Conservation (phyloP, 2,329 filamentous ascomycete genomes). For the Sporothrix inflata region DNA sequence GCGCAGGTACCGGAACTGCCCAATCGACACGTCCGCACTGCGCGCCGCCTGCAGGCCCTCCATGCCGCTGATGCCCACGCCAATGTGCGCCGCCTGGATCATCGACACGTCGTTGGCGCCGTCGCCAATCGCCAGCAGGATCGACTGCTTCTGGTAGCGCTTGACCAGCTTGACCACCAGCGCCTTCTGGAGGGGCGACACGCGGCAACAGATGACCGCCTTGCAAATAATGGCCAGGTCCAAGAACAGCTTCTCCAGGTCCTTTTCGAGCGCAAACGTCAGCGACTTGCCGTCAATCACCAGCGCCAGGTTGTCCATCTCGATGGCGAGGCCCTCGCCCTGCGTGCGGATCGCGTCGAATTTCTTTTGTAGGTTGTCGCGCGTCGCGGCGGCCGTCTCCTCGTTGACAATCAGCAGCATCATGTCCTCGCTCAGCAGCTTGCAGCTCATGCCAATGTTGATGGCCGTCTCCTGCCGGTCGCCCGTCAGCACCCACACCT, state of each 20-base stretch:
- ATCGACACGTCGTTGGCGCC: slow-evolving; percentile 99
- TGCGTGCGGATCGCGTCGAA: slow-evolving; percentile 87
- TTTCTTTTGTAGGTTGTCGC: slow-evolving; percentile 91
- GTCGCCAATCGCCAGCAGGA: slow-evolving; percentile 93
- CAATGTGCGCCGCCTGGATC: slow-evolving; percentile 98
- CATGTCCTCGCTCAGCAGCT: slow-evolving; percentile 98
- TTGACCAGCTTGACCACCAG: slow-evolving; percentile 98
- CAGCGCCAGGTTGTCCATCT: slow-evolving; percentile 84
- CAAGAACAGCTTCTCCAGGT: slow-evolving; percentile 89
- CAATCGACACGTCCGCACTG: slow-evolving; percentile 94
- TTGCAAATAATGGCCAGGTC: slow-evolving; percentile 96
- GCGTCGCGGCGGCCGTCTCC: slow-evolving; percentile 74
- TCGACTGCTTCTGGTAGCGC: slow-evolving; percentile 82
- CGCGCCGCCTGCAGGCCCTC: slow-evolving; percentile 96
- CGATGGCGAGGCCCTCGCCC: slow-evolving; percentile 67
- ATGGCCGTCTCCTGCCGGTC: slow-evolving; percentile 98
- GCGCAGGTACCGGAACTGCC: slow-evolving; percentile 90
- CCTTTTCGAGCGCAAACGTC: slow-evolving; percentile 89
- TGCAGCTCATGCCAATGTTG: slow-evolving; percentile 99
- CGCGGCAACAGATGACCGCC: slow-evolving; percentile 97
- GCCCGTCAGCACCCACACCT: slow-evolving; percentile 97
- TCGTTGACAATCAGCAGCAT: slow-evolving; percentile 96
- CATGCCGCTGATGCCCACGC: slow-evolving; percentile 93
- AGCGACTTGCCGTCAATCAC: slow-evolving; percentile 96
- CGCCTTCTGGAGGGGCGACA: slow-evolving; percentile 95